A percentile compares a stretch with the other conserved stretches of the same genome.
Conservation (phyloP, 495 filamentous ascomycete species). For the Bryoglossum gracile region DNA sequence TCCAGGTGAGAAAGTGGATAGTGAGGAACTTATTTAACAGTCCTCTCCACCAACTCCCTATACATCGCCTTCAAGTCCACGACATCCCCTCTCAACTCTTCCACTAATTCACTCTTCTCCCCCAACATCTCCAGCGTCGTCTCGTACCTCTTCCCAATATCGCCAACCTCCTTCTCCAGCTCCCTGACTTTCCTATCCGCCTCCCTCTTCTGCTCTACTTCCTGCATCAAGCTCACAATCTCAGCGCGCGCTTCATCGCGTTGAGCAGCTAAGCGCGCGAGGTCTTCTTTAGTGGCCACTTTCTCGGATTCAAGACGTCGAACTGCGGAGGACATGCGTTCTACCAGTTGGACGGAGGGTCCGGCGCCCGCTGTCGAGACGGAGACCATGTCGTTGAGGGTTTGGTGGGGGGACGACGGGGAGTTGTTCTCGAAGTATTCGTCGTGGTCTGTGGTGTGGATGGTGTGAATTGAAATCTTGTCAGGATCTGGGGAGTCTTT, state of each 20-base stretch:
- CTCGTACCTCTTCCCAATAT: slow-evolving; percentile 66
- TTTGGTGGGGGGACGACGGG: slow-evolving; percentile 59
- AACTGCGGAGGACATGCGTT: slow-evolving; percentile 91
- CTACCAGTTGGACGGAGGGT: slow-evolving; percentile 90
- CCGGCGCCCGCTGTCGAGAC: slow-evolving; percentile 84
- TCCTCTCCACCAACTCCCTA: slow-evolving; percentile 81
- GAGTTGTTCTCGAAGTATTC: slow-evolving; percentile 56
- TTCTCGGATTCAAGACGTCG: slow-evolving; percentile 88
- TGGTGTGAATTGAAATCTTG: slow-evolving; percentile 52
- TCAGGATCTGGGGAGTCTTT: slow-evolving; percentile 26
- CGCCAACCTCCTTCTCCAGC: slow-evolving; percentile 58
- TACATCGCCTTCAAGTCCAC: slow-evolving; percentile 92
- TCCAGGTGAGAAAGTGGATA: too few relatives aligned
- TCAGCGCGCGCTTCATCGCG: slow-evolving; percentile 87
- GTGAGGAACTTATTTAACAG: slow-evolving; percentile 63
- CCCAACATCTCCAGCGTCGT: slow-evolving; percentile 91
- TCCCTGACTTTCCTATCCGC: slow-evolving; percentile 52
- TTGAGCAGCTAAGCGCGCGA: slow-evolving; percentile 69
- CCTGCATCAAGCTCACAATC: slow-evolving; percentile 80
- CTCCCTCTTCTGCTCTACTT: slow-evolving; percentile 62
- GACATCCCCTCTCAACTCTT: slow-evolving; percentile 84
- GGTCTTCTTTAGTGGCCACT: slow-evolving; percentile 75
- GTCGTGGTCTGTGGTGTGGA: slow-evolving; percentile 63
- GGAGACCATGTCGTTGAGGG: slow-evolving; percentile 81
- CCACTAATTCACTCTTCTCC: slow-evolving; percentile 91